Base-by-base conservation (phyloP, 2,329 filamentous ascomycete genomes). In the Aspergillus piperis region DNA sequence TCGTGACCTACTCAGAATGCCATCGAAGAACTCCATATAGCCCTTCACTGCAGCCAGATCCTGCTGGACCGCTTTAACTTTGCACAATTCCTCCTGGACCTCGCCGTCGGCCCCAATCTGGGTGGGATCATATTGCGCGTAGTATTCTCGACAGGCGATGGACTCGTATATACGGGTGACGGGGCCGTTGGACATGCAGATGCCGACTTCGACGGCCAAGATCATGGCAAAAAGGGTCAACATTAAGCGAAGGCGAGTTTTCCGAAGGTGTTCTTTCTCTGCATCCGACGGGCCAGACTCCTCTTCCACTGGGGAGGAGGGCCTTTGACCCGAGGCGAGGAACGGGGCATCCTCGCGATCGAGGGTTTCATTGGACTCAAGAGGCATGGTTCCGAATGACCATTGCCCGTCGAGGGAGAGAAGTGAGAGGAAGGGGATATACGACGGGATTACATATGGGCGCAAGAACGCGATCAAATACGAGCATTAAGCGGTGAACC, bases 11-110 rank as follows among this genome's bases (percentile, higher is more conserved):
- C 76, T 75, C 39, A 77, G 61, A 30, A 77, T 60, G 3, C 76
- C 78, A 65, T 82, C 79, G 61, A 82, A 83, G 57, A 80, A 80
- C 62, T 81, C 80, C 67, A 78, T 75, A 71, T 81, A 81, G 2
- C 80, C 81, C 63, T 82, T 81, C 11, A 84, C 78, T 56, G 79
- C 78, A 1, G 81, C 81, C 64, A 83, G 64, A 66, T 80, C 77
- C 50, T 80, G 74, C 64, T 83, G 81, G 19, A 84, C 75, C 44
- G 73, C 73, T 32, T 78, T 75, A n/a, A 78, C 69, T 70, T 84
- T 84, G 68, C 82, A 84, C 63, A 80, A 64, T n/a, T 74, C 71
- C 71, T 84, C 82, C 1, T 75, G 70, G 15, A 84, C 76, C 23
- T 74, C 71, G 11, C 80, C 78, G 61, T 77, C 71, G 8, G 66